A percentile compares a stretch with the other conserved stretches of the same genome.
These are phyloP conservation scores for Cyclospora cayetanensis DNA, from an alignment of 169 alveolate species.

Conservation along the genomic window DNA sequence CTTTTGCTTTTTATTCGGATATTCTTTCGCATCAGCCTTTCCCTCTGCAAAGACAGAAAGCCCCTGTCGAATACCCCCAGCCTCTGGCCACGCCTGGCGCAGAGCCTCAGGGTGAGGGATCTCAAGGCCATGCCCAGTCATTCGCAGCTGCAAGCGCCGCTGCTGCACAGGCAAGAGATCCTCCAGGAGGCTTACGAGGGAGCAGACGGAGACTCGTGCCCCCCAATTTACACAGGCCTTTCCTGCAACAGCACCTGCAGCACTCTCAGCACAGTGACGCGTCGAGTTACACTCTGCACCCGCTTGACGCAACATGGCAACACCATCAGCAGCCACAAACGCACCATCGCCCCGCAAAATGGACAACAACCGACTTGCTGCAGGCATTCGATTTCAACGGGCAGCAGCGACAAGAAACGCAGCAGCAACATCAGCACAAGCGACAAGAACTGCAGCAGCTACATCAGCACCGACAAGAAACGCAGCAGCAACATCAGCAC, in stretches of 20 bases:
- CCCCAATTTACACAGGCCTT: no score
- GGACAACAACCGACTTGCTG: background rate
- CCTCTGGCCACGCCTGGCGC: no score
- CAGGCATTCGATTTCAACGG: background rate
- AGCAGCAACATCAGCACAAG: background rate
- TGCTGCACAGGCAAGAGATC: no score
- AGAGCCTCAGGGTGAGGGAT: no score
- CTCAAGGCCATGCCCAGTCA: no score
- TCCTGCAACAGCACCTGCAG: slow-evolving; percentile 8
- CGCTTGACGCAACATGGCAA: background rate
- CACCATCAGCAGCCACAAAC: background rate
- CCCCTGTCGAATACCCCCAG: no score
- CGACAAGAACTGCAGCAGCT: background rate
- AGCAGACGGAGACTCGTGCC: no score
- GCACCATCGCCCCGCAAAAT: background rate
- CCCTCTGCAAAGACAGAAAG: no score
- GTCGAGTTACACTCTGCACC: background rate
- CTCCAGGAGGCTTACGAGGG: no score
- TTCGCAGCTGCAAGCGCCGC: no score
- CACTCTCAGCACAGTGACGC: background rate
- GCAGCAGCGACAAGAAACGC: background rate
- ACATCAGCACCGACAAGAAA: background rate
- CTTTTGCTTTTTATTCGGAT: background rate
- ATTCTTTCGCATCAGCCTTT: no score
- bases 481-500: background rate